Base-by-base conservation (phyloP, 352 stramenopile species). In the Saprolegnia parasitica region DNA sequence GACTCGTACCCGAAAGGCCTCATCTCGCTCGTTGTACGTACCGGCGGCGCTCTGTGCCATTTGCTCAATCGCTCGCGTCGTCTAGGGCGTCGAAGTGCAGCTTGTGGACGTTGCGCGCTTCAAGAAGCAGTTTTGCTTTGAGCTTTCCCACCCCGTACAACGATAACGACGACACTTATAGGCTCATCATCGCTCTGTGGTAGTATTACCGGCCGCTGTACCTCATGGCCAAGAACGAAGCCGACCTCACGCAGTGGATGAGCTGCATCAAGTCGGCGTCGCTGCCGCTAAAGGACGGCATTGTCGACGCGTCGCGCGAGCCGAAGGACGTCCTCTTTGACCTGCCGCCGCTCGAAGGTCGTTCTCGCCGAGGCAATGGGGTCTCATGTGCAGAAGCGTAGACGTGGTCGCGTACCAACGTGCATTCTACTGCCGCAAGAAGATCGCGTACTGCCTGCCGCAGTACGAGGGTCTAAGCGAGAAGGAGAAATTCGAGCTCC, bases 61-160 rank as follows among this genome's bases (percentile, higher is more conserved):
- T 62, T 62, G 55, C 32, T 58, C 24, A 32, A 11, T 24, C 18
- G 11, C 40, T 71, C 24, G 18, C 18, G n/a, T n/a, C n/a, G 15
- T 45, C 24, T 71, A 73, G 40, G 80, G 83, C 46, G 84, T 94
- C 56, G 80, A 89, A 68, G 87, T 94, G 72, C 90, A 86, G 24
- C 83, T 84, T 0, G 78, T 94, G 18, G 86, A 94, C 57, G 78
- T 81, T 1, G 79, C 79, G 54, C 83, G 85, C 11, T 94, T 94
- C 60, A 94, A 94, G 72, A 81, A 85, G 45, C 84, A 89, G 47
- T 93, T 91, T 76, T 94, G 86, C 76, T 94, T 94, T 67, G 86
- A 94, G 71, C 90, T 94, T 60, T 89, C 81, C 37, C 84, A 91
- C 65, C 84, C 84, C 54, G 85, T 93, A 76, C 72, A 81, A 79